Evolutionary conservation across 306 rosid genomes (phyloP), one percentile per base, ranked within the genome.

Genomic region (Cicer chorassanicum): DNA sequence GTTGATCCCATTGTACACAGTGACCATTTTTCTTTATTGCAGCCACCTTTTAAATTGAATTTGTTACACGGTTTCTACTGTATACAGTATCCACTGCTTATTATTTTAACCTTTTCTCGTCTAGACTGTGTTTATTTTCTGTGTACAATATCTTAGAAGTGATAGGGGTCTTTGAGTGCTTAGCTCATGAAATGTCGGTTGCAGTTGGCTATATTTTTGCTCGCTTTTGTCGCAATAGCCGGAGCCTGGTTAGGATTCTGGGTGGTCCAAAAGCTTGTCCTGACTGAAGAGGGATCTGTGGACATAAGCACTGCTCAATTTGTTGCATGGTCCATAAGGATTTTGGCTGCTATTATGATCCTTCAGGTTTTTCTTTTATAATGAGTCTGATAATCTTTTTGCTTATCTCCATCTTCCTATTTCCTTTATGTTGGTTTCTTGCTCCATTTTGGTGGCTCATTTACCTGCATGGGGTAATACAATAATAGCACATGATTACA

Each of bases 181-280:
- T 49, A 41, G 74, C 66, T 77, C 48, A 46, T 80, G 64, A 81
- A 77, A 53, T 77, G 14, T 77, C 80, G 74, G 73, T 63, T 84
- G 86, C 94, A 93, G 98, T 68, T 94, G 83, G 97, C 88, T 34
- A 72, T 89, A 84, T 87, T 94, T 88, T 85, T 90, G 72, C 83
- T 91, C 80, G 87, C 93, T 74, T 91, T 94, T 84, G 64, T 94
- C 69, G 83, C 86, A 72, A 79, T 94, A 78, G 74, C 70, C 38
- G 99, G 97, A 78, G 97, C 99, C 51, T 92, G 99, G 97, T 76
- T 91, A 86, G 99, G 99, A 65, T 94, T 94, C 75, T 94, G 92
- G 96, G 89, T 86, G 64, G 91, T 92, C 29, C 95, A 70, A 63
- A 90, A 90, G 84, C 85, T 94, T 77, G 87, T 92, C 80, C 80